Base-by-base conservation (phyloP, 1,284 basidiomycete species). In the Tremellales sp. region DNA sequence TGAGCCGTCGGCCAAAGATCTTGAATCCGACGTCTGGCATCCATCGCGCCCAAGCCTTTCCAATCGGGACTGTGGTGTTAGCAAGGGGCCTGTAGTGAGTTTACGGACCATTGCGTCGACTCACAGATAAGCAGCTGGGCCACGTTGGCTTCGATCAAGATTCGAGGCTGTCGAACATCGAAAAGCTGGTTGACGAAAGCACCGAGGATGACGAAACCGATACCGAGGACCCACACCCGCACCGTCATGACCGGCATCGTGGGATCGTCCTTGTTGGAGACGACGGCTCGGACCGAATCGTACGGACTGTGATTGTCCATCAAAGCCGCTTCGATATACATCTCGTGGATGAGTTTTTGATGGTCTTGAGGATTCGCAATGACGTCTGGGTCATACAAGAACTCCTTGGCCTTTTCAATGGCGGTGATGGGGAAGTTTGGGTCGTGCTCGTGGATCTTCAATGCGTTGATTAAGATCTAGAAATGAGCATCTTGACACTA, bases 271-370 rank as follows among this genome's bases (percentile, higher is more conserved):
- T 81, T 76, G 60, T 83, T 87, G 23, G 85, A 77, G 17, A 90
- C 86, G 6, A 87, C 83, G 17, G 89, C 87, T 48, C 89, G 82
- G 37, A 92, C 89, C 77, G 91, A 88, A 3, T 87, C 83, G 65
- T 91, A 92, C 8, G 89, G 88, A 3, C 89, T 91, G 51, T 67
- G 64, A 46, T 65, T 61, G 22, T 61, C 61, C 24, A 62, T 55
- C 19, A 71, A 49, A 10, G 64, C 47, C 1, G 65, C 63, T 56
- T 70, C 64, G 23, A 65, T 49, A 43, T 62, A 59, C 60, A 68
- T 64, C 22, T 57, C 59, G 35, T 44, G 49, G 41, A 62, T 56
- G 29, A 68, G 47, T 4, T 49, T 51, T 5, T 23, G 25, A 55
- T 67, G 51, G 17, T 46, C 44, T 3, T 55, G 46, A 5, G 65